phyloP scores from a whole-genome alignment of 2,329 filamentous ascomycete genomes.

The Aspergillus latus region DNA sequence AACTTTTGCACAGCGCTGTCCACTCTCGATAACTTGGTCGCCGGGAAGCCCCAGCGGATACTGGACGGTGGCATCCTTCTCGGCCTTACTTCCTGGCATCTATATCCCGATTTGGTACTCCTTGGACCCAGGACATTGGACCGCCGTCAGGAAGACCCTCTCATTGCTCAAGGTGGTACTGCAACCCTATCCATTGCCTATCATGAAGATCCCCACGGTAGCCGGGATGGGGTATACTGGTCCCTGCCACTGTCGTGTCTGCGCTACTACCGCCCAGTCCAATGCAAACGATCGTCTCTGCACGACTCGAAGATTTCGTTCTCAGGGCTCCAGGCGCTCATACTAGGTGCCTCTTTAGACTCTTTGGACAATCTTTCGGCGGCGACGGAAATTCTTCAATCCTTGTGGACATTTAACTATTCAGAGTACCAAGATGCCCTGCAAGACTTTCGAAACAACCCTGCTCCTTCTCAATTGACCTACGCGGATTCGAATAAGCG shows the following conservation, averaged over 20 bases:
- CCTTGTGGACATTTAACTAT: not conserved
- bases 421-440: not conserved
- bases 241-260: slow-evolving; percentile 13
- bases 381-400: not conserved
- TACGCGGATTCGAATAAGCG: not conserved
- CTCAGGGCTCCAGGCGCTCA: not conserved
- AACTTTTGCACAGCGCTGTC: slow-evolving; percentile 3
- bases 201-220: slow-evolving; percentile 3
- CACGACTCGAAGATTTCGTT: slow-evolving; percentile 9
- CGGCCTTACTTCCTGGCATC: slow-evolving; percentile 10
- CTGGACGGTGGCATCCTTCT: slow-evolving; percentile 6
- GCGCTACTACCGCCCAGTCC: slow-evolving; percentile 11
- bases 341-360: slow-evolving; percentile 6
- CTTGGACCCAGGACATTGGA: slow-evolving; percentile 1
- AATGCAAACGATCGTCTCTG: slow-evolving; percentile 4
- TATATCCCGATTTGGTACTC: slow-evolving; percentile 8
- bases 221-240: slow-evolving; percentile 12
- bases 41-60: slow-evolving; percentile 3
- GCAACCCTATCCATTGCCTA: slow-evolving; percentile 5
- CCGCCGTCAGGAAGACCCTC: not conserved
- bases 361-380: not conserved
- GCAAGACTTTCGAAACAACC: not conserved
- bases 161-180: slow-evolving; percentile 1
- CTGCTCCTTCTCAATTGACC: not conserved
- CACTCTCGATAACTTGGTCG: slow-evolving; percentile 7